Base-by-base conservation (phyloP, 192 early-diverging fungal species). In the Coemansia sp. region DNA sequence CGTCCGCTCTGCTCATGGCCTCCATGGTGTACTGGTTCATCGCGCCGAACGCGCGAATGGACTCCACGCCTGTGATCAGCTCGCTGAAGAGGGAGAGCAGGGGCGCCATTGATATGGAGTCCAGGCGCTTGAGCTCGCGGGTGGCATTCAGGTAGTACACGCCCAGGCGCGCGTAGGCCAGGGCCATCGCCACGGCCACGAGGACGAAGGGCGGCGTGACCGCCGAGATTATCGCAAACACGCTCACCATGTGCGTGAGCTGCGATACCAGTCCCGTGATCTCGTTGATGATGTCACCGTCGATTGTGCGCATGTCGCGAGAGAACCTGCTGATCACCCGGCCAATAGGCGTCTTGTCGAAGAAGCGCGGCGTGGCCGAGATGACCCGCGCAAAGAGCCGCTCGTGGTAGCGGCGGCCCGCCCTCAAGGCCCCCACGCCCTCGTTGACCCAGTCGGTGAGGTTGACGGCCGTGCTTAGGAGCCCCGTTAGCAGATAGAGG, bases 281-380 rank as follows among this genome's bases (percentile, higher is more conserved):
- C 33, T 71, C 63, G 24, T 77, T 80, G 38, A 86, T 81, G 33
- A 90, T 78, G 11, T 73, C 70, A 39, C 87, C 90, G 75, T 98
- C 94, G 63, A 96, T 79, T 2, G 88, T 87, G 21, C 88, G 88
- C 72, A 96, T 90, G 79, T 98, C 93, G 14, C 90, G 89, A 28
- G 91, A 90, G 67, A 94, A 95, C 42, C 96, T 77, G 73, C 95
- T 97, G 72, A 91, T 88, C 55, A 95, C 90, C 18, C 91, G 86
- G 24, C 94, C 94, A 16, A 93, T 82, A 8, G 95, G 95, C n/a
- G 91, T 94, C 18, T 88, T 88, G 65, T 95, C 94, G 73, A 92
- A 97, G 86, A 95, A 97, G 21, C 89, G 86, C 34, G 95, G 83
- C 67, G 88, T 88, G 3, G 92, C 90, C 34, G 83, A 82, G 11